phyloP scores from a whole-genome alignment of 768 basidiomycete genomes.

The Mycena albidolilacea region DNA sequence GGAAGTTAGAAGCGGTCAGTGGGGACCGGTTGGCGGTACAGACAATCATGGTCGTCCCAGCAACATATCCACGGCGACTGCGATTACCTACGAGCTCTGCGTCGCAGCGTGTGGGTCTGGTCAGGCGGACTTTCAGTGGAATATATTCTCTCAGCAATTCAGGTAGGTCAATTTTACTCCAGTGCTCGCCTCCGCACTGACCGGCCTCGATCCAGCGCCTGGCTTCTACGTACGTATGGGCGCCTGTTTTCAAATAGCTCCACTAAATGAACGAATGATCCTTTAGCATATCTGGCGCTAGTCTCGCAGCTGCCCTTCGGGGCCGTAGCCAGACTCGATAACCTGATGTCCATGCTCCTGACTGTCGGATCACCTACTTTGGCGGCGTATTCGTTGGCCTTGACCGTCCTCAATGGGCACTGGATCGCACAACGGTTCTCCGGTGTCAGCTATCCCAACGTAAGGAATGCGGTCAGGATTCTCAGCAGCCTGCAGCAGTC shows the following conservation, averaged over 20 bases:
- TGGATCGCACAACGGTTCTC: conserved; percentile 49
- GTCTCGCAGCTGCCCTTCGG: conserved; percentile 60
- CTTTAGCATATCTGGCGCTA: conserved; percentile 50
- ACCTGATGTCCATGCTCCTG: conserved; percentile 52
- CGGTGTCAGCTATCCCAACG: conserved; percentile 43
- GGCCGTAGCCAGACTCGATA: conserved; percentile 47
- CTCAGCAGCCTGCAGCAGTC: conserved; percentile 54
- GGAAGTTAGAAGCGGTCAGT: conserved; percentile 23
- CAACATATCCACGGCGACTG: conserved; percentile 42
- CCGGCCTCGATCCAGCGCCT: conserved; percentile 41
- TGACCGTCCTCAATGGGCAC: conserved; percentile 53
- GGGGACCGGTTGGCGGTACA: conserved; percentile 29
- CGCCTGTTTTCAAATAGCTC: not conserved
- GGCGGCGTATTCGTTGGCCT: conserved; percentile 55
- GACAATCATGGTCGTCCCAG: conserved; percentile 39
- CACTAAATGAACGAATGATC: not conserved
- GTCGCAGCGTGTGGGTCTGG: conserved; percentile 41
- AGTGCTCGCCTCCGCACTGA: not conserved
- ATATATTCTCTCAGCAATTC: conserved; percentile 53
- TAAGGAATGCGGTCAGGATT: conserved; percentile 42
- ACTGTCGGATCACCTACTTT: conserved; percentile 57
- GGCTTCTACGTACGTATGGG: conserved; percentile 48
- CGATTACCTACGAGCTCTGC: conserved; percentile 46
- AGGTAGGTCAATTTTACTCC: conserved; percentile 17
- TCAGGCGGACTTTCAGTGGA: conserved; percentile 43